phyloP scores from a whole-genome alignment of 2,329 filamentous ascomycete genomes.

The Aureobasidium sp. region DNA sequence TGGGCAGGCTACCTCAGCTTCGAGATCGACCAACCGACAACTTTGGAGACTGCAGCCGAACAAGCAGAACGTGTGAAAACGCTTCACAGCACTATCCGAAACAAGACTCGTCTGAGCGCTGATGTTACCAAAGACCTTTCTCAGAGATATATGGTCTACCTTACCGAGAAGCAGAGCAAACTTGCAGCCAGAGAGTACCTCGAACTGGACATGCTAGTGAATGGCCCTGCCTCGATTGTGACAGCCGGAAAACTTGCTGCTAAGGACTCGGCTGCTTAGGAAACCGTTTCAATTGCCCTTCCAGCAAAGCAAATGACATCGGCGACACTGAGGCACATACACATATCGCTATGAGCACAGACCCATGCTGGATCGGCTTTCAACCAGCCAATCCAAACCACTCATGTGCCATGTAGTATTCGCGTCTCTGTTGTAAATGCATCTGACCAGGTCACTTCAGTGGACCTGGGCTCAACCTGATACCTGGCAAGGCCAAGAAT shows the following conservation, averaged over 20 bases:
- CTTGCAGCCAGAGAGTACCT: slow-evolving; percentile 83
- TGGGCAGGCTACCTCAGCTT: slow-evolving; percentile 87
- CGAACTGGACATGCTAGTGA: slow-evolving; percentile 74
- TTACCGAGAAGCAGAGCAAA: slow-evolving; percentile 75
- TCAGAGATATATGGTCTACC: slow-evolving; percentile 71
- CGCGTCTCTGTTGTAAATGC: neutral
- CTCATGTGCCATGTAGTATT: neutral
- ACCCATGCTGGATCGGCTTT: neutral
- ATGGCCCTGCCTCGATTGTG: slow-evolving; percentile 49
- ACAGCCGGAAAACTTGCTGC: neutral
- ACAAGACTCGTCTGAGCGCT: slow-evolving; percentile 62
- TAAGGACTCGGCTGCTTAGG: neutral
- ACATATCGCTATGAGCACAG: neutral
- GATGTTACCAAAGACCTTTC: slow-evolving; percentile 67
- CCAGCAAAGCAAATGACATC: neutral
- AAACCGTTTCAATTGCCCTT: neutral
- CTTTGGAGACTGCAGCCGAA: slow-evolving; percentile 53
- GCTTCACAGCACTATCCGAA: slow-evolving; percentile 67
- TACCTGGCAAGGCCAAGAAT: neutral
- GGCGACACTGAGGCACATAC: neutral
- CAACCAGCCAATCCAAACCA: slow-evolving; percentile 4
- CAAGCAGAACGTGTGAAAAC: slow-evolving; percentile 70
- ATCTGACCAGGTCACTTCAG: neutral
- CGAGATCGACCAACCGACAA: slow-evolving; percentile 75
- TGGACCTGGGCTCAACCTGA: neutral